Percentiles rank a stretch among this genome's conserved stretches.
phyloP scores from a whole-genome alignment of 179 eudicot genomes.

The Camellia oleifera region DNA sequence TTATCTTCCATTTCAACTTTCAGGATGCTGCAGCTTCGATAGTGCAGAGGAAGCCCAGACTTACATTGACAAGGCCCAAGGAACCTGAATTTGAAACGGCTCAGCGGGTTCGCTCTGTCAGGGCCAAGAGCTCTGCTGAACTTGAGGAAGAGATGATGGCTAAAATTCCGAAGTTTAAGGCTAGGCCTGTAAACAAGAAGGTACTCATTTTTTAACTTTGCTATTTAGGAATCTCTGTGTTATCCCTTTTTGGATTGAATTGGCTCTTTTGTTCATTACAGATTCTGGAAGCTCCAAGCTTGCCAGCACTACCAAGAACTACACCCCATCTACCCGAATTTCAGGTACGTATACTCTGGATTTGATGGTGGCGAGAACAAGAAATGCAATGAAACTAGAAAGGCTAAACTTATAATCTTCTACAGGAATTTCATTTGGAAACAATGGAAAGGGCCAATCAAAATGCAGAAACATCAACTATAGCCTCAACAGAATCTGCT shows the following conservation, averaged over 20 bases:
- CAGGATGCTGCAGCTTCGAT: conserved; percentile 33
- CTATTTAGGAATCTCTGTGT: neutral
- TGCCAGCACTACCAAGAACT: conserved; percentile 70
- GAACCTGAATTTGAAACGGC: conserved; percentile 86
- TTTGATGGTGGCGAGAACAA: neutral
- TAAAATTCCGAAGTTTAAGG: conserved; percentile 93
- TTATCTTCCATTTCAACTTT: neutral
- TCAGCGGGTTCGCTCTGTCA: conserved; percentile 71
- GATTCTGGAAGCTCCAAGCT: conserved; percentile 77
- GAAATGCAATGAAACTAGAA: neutral
- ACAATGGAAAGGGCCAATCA: conserved; percentile 84
- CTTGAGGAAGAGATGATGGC: conserved; percentile 98
- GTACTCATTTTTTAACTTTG: conserved; percentile 26
- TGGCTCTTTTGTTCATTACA: conserved; percentile 23
- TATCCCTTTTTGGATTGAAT: neutral
- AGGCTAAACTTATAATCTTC: neutral
- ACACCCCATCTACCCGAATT: conserved; percentile 73
- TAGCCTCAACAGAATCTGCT: conserved; percentile 58
- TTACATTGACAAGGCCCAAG: conserved; percentile 84
- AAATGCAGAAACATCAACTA: conserved; percentile 64
- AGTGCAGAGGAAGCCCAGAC: conserved; percentile 50
- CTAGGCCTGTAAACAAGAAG: conserved; percentile 84
- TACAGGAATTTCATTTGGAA: conserved; percentile 77
- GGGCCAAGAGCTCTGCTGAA: conserved; percentile 84
- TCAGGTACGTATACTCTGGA: conserved; percentile 37